Evolutionary conservation across 495 filamentous ascomycete species (phyloP), one percentile per base, ranked within the genome.

Genomic region (Trichoderma orchidacearum): DNA sequence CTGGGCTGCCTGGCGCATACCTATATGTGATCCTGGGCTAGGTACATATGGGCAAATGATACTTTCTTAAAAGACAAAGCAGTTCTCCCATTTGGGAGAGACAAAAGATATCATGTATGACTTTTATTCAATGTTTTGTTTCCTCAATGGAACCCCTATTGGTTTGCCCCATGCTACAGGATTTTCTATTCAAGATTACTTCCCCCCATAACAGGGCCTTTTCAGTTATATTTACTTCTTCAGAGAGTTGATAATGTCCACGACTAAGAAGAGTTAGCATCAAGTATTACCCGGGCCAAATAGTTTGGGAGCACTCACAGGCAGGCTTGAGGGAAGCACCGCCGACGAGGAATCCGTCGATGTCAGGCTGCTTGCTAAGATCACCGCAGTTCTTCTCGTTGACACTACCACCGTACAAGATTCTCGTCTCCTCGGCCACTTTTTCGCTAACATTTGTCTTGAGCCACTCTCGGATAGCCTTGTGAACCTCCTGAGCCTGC

Each of bases 261-360:
- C 71, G 52, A 83, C 79, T 81, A 51, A 34, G 45, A 23, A 58
- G 27, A n/a, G 59, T 73, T 53, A 71, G 66, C 58, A 60, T 58
- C n/a, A 53, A 53, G 21, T 23, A 3, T 28, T 7, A 21, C n/a
- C n/a, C n/a, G n/a, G n/a, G n/a, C n/a, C n/a, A n/a, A n/a, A n/a
- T n/a, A n/a, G n/a, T n/a, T n/a, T n/a, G n/a, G n/a, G n/a, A n/a
- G n/a, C n/a, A 85, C 89, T 78, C 73, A 92, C 89, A 96, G 63
- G 91, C 93, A 64, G 93, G 93, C 83, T 98, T 98, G 77, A 98
- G 81, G 75, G 89, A 95, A 62, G 93, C 93, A 72, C 93, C 93
- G 63, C 93, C 93, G 66, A 98, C 93, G 64, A 98, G 81, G 80
- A 98, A 98, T 21, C 93, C 93, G 71, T 98, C 93, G 72, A 98